These are phyloP conservation scores for Haematococcus lacustris DNA, from an alignment of 139 green algal species.

Conservation along the genomic window DNA sequence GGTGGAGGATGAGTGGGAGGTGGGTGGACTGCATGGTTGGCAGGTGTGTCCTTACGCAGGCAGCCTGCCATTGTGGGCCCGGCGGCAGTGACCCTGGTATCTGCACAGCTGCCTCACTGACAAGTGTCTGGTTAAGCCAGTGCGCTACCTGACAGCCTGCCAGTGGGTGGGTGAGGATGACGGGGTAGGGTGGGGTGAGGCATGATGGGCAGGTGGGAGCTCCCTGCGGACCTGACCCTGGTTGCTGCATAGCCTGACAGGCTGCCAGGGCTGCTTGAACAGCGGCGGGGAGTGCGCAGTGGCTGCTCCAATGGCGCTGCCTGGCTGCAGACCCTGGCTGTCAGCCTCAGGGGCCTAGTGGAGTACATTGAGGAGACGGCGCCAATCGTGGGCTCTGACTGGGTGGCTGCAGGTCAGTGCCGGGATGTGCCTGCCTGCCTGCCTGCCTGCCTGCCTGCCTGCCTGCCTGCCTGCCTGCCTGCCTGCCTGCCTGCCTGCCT, in stretches of 20 bases:
- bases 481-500: no score
- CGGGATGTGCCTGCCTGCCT: no score
- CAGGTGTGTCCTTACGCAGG: background rate
- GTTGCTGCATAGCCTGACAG: no score
- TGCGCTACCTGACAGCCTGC: background rate
- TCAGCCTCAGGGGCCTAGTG: constrained; percentile 15
- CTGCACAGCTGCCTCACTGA: background rate
- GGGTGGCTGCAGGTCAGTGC: constrained; percentile 25
- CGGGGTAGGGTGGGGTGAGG: background rate
- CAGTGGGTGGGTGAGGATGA: background rate
- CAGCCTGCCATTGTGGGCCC: background rate
- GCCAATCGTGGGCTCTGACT: constrained; percentile 33
- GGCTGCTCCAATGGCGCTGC: background rate
- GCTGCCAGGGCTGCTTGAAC: background rate
- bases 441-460: no score
- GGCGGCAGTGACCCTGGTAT: no score
- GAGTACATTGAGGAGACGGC: constrained; percentile 35
- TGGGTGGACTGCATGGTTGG: background rate
- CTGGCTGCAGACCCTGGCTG: constrained; percentile 17
- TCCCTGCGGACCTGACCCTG: background rate
- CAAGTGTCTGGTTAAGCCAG: background rate
- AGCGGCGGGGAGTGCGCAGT: background rate
- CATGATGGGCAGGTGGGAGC: background rate
- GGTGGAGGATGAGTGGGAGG: background rate
- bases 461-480: no score